Percentiles rank a stretch among this genome's conserved stretches.
Conservation (phyloP, 1,284 basidiomycete genomes). For the Microbotryum saponariae region DNA sequence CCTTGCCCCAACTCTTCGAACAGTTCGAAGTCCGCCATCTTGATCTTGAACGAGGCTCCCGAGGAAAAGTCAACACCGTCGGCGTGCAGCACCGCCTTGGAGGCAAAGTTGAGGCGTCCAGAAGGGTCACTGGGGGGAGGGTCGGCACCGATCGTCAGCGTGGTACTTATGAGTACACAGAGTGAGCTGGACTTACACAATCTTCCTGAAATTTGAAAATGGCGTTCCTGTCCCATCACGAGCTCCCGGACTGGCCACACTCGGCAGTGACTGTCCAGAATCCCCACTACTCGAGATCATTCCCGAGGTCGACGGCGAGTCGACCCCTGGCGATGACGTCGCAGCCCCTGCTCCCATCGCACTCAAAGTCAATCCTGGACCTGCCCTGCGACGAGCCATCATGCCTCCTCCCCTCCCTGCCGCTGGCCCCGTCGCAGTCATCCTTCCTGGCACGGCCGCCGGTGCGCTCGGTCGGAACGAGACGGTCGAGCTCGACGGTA, state of each 20-base stretch:
- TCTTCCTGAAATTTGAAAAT: slow-evolving; percentile 87
- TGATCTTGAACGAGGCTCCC: slow-evolving; percentile 87
- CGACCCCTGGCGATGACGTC: slow-evolving; percentile 3
- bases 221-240: slow-evolving; percentile 51
- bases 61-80: slow-evolving; percentile 91
- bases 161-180: neutral
- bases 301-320: slow-evolving; percentile 3
- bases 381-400: slow-evolving; percentile 38
- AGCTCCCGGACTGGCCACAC: slow-evolving; percentile 2
- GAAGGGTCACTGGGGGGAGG: slow-evolving; percentile 59
- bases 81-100: slow-evolving; percentile 87
- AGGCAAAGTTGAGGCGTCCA: slow-evolving; percentile 83
- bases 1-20: slow-evolving; percentile 89
- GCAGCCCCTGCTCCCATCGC: slow-evolving; percentile 38
- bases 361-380: slow-evolving; percentile 38
- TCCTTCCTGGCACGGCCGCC: neutral
- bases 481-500: slow-evolving; percentile 39
- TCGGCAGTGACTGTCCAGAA: slow-evolving; percentile 9
- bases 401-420: slow-evolving; percentile 35
- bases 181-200: slow-evolving; percentile 59
- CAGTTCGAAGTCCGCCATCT: slow-evolving; percentile 73
- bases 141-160: slow-evolving; percentile 13
- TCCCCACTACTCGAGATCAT: neutral
- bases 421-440: slow-evolving; percentile 25
- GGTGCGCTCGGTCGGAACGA: slow-evolving; percentile 36